Evolutionary conservation across 192 early-diverging fungal species (phyloP), one percentile per base, ranked within the genome.

Genomic region (Phlyctochytrium arcticum): DNA sequence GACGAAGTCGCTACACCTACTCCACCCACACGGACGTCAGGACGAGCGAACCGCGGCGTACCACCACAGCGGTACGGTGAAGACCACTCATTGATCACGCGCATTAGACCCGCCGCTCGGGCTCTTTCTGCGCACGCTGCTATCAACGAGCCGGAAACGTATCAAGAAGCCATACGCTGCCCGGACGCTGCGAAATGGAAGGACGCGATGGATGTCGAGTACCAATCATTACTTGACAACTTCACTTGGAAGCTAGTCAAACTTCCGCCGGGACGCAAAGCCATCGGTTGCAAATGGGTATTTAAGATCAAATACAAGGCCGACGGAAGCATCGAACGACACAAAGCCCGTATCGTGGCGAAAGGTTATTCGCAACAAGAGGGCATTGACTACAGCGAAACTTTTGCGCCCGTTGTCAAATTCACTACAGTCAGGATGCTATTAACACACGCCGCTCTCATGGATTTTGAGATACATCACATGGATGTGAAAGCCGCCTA

Each of bases 351-450:
- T 10, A 57, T 73, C 6, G 74, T 74, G 0, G 60, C 68, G 1
- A 47, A 57, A 63, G 75, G 76, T 1, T 79, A 67, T 60, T 56
- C 59, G 6, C 76, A 78, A 57, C 19, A 48, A 23, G 30, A 36
- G 6, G 70, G 70, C 19, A 57, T 79, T 23, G 65, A 74, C 64
- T 78, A 47, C 54, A 27, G 72, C 1, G 70, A 80, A 46, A 79
- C 68, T 8, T 79, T 62, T 51, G 51, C 76, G 1, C 77, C 79
- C 6, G 76, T 79, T 35, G 65, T 72, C 49, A 66, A 62, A 32
- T 65, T 56, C 32, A 33, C 23, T 0, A 59, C 65, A 0, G 29
- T 72, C 33, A 65, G 74, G 8, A 12, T 31, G 2, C 48, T 79
- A 0, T 17, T 73, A 0, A 46, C 62, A 10, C 1, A 69, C 7